Base-by-base conservation (phyloP, 164 flowering plant species). In the Kalanchoe fedtschenkoi region DNA sequence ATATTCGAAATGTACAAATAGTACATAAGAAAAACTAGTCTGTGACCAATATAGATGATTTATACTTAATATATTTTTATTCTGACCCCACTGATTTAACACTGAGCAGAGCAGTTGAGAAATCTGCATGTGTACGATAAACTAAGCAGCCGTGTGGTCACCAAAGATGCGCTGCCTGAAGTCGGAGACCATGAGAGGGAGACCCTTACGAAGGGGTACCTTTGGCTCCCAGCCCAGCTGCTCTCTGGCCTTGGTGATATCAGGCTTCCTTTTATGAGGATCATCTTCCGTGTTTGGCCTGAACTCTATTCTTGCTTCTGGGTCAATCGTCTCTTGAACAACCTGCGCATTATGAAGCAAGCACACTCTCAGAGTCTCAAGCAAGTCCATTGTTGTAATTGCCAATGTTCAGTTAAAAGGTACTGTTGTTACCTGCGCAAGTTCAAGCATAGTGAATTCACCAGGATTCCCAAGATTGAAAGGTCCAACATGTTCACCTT, bases 211-310 rank as follows among this genome's bases (percentile, higher is more conserved):
- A 0, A 92, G 88, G 0, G 93, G n/a, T 0, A 92, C 75, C 68
- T 78, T 80, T 8, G 98, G 98, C 64, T 89, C 83, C 98, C 98
- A 92, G 2, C 88, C 88, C 9, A 92, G 91, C 5, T 74, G 73
- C 26, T 86, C 96, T 65, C 86, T 92, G 0, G 98, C 98, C 75
- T 68, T 89, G 24, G 85, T 57, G 75, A 92, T 92, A 69, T 92
- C 97, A 0, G 98, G 98, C 71, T 92, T 92, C 78, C 98, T 82
- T 87, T 84, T 92, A 85, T 92, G 98, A 0, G 98, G 98, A 62
- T 92, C 98, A 58, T 92, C 98, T 70, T 78, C 96, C 11, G 98
- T 92, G 86, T 92, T 92, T 16, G 85, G 79, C 69, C 73, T 78
- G 77, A 86, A 89, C 73, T 78, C 96, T 19, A 92, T 92, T 70